Percentiles rank a stretch among this genome's conserved stretches.
Conservation (phyloP, 1,284 basidiomycete genomes). For the Pseudomicrostroma phylloplanum region DNA sequence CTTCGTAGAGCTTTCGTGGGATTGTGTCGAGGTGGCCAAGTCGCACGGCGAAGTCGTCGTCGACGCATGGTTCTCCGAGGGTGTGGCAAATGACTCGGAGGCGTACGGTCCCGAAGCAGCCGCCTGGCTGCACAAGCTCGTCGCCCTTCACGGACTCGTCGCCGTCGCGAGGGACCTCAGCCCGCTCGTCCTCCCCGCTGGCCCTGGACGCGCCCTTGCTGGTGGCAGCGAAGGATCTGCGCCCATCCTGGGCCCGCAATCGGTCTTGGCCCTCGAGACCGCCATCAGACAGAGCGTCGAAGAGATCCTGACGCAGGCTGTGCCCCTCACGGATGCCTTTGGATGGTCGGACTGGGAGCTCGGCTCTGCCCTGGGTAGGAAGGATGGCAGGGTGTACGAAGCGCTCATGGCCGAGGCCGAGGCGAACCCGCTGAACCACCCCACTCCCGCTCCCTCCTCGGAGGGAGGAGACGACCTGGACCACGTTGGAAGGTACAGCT, state of each 20-base stretch:
- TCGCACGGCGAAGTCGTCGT: constrained; percentile 41
- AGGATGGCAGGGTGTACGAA: constrained; percentile 66
- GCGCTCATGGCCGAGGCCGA: constrained; percentile 63
- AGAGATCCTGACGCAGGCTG: constrained; percentile 62
- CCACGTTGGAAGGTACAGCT: constrained; percentile 26
- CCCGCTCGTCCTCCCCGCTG: constrained; percentile 58
- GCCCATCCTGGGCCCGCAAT: constrained; percentile 50
- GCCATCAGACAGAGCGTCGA: constrained; percentile 58
- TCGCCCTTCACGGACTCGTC: constrained; percentile 31
- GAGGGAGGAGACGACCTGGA: constrained; percentile 18
- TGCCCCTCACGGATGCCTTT: constrained; percentile 68
- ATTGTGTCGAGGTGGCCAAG: constrained; percentile 43
- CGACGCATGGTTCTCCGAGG: constrained; percentile 41
- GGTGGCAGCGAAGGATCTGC: constrained; percentile 59
- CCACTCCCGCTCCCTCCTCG: constrained; percentile 13
- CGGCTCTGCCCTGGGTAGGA: constrained; percentile 59
- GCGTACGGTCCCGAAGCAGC: constrained; percentile 21
- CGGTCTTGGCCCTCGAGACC: constrained; percentile 58
- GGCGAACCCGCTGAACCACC: constrained; percentile 62
- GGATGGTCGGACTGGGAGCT: constrained; percentile 72
- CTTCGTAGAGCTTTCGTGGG: constrained; percentile 35
- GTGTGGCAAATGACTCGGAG: constrained; percentile 25
- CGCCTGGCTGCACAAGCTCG: constrained; percentile 33
- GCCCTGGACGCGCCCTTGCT: constrained; percentile 58
- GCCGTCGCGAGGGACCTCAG: constrained; percentile 36